Conservation (phyloP, 305 asterid species). For the Salvia sclarea region DNA sequence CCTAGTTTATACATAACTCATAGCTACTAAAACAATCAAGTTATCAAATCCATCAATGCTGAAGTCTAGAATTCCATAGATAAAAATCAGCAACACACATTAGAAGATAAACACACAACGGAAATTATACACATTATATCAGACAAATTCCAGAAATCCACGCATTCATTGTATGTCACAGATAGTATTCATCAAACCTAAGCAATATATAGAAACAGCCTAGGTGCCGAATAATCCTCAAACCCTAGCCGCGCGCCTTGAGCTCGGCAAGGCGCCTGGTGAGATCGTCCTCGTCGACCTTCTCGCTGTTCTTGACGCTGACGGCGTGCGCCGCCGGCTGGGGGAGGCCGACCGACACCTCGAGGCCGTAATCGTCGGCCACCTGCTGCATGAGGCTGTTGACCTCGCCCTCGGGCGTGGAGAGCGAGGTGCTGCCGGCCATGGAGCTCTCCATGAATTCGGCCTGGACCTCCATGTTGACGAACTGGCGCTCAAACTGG, state of each 20-base stretch:
- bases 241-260: constrained; percentile 78
- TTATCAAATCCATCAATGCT: neutral
- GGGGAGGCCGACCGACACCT: constrained; percentile 89
- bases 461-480: constrained; percentile 97
- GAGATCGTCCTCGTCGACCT: constrained; percentile 89
- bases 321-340: constrained; percentile 80
- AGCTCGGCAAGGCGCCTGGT: constrained; percentile 95
- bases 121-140: constrained; percentile 37
- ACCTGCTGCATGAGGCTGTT: constrained; percentile 93
- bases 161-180: constrained; percentile 8
- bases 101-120: constrained; percentile 3
- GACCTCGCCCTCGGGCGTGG: constrained; percentile 92
- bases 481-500: constrained; percentile 84
- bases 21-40: neutral
- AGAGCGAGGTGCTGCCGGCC: constrained; percentile 95
- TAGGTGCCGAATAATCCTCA: constrained; percentile 9
- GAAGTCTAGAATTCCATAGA: neutral
- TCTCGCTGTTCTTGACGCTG: constrained; percentile 53
- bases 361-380: constrained; percentile 94
- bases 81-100: neutral
- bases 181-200: constrained; percentile 18
- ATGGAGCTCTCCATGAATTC: constrained; percentile 98
- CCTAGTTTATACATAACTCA: too few relatives aligned
- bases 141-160: constrained; percentile 25
- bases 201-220: neutral